Conservation (phyloP, 1,284 basidiomycete species). For the Sanguinoderma infundibulare region DNA sequence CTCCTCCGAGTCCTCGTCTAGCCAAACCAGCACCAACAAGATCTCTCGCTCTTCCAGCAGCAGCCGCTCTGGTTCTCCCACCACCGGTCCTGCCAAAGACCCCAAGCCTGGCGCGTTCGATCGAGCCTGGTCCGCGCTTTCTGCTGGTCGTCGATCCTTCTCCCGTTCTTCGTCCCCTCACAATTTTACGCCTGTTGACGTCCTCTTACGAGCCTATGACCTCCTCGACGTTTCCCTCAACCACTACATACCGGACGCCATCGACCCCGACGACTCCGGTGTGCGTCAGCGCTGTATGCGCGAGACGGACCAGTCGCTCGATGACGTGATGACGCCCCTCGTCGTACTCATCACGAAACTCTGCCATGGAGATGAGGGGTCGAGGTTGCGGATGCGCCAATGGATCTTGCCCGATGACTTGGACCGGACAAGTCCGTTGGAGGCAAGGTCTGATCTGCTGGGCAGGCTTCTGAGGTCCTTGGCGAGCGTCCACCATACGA, state of each 20-base stretch:
- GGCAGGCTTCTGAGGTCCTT: conserved; percentile 84
- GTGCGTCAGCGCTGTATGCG: conserved; percentile 55
- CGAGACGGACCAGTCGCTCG: conserved; percentile 61
- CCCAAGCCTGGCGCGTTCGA: conserved; percentile 60
- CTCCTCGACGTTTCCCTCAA: conserved; percentile 65
- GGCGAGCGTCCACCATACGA: conserved; percentile 69
- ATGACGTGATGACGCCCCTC: conserved; percentile 79
- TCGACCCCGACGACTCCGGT: conserved; percentile 64
- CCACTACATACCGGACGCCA: conserved; percentile 67
- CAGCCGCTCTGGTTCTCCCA: conserved; percentile 44
- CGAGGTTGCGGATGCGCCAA: conserved; percentile 59
- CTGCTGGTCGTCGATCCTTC: conserved; percentile 58
- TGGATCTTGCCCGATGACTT: conserved; percentile 76
- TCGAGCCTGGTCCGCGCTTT: conserved; percentile 61
- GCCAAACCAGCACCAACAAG: conserved; percentile 3
- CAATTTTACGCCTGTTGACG: conserved; percentile 44
- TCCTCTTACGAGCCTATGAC: conserved; percentile 64
- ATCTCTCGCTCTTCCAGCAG: conserved; percentile 24
- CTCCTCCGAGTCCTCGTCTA: conserved; percentile 29
- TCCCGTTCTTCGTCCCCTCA: conserved; percentile 35
- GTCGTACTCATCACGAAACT: conserved; percentile 74
- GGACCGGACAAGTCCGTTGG: conserved; percentile 79
- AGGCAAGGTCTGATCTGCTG: conserved; percentile 71
- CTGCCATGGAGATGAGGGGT: conserved; percentile 63
- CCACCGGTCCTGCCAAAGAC: conserved; percentile 38